A percentile compares a stretch with the other conserved stretches of the same genome.
Evolutionary conservation across 1,139 yeast genomes (phyloP).

Genomic region (Taphrina wiesneri): DNA sequence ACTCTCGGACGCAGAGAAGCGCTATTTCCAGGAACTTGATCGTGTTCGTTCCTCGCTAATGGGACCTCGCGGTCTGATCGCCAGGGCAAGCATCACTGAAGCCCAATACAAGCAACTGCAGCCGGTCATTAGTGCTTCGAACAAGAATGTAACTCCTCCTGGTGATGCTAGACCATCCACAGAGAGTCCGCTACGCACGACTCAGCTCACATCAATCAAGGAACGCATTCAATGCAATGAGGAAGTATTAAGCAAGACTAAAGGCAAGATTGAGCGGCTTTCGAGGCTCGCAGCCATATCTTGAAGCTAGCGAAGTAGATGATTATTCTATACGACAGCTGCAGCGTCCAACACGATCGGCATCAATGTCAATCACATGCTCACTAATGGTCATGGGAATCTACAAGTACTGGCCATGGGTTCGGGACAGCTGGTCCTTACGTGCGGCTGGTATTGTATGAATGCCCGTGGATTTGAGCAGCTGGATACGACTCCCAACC

Average conservation of each 20-base stretch:
- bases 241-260: constrained; percentile 1
- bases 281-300: not conserved
- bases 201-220: constrained; percentile 1
- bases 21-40: constrained; percentile 53
- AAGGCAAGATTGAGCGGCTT: not conserved
- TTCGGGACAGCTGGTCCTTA: too few species aligned
- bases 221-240: constrained; percentile 13
- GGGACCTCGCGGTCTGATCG: constrained; percentile 24
- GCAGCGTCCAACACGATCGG: too few species aligned
- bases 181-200: constrained; percentile 19
- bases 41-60: constrained; percentile 39
- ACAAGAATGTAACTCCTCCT: not conserved
- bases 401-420: too few species aligned
- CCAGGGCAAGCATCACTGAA: not conserved
- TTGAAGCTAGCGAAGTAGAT: too few species aligned
- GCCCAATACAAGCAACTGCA: not conserved
- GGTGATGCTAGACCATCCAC: not conserved
- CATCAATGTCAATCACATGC: too few species aligned
- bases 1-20: constrained; percentile 49
- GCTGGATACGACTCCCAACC: too few species aligned
- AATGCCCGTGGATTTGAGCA: too few species aligned
- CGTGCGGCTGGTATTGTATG: too few species aligned
- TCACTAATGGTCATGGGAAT: too few species aligned
- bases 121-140: not conserved
- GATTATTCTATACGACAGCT: too few species aligned